A percentile compares a stretch with the other conserved stretches of the same genome.
Evolutionary conservation across 768 basidiomycete genomes (phyloP).

Genomic region (Kwoniella pini): DNA sequence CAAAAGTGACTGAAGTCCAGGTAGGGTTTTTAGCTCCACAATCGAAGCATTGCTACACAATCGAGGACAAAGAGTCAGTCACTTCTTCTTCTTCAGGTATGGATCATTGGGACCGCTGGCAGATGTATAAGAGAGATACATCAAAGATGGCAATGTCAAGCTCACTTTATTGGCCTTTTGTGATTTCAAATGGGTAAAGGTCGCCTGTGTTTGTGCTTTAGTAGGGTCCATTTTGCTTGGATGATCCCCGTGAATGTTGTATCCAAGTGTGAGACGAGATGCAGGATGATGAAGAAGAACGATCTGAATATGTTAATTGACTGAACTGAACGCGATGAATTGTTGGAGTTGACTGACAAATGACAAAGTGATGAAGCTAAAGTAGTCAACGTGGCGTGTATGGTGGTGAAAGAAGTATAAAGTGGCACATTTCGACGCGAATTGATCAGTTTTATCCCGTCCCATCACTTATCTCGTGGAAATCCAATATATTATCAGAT

Average conservation of each 20-base stretch:
- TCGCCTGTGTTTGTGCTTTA: slow-evolving; percentile 81
- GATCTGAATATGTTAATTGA: not conserved
- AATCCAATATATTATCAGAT: not conserved
- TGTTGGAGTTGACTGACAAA: not conserved
- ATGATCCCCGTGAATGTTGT: too few species aligned
- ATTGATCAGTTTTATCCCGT: not conserved
- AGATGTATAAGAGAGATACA: too few species aligned
- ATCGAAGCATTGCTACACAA: slow-evolving; percentile 79
- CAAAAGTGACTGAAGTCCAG: slow-evolving; percentile 95
- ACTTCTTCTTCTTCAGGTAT: too few species aligned
- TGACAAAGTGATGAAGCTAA: not conserved
- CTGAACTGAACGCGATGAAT: slow-evolving; percentile 1
- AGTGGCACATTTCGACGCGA: not conserved
- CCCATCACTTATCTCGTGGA: not conserved
- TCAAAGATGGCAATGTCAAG: not conserved
- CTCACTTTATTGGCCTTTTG: slow-evolving; percentile 74
- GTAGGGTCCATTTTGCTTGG: slow-evolving; percentile 46
- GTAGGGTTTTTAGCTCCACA: slow-evolving; percentile 94
- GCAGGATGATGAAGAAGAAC: not conserved
- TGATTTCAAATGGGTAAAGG: slow-evolving; percentile 75
- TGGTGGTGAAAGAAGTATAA: not conserved
- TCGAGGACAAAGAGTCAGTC: not conserved
- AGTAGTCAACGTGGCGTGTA: not conserved
- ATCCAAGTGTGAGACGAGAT: not conserved
- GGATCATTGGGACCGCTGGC: not conserved